Evolutionary conservation across 2,329 filamentous ascomycete species (phyloP).

Genomic region (Talaromyces sp.): DNA sequence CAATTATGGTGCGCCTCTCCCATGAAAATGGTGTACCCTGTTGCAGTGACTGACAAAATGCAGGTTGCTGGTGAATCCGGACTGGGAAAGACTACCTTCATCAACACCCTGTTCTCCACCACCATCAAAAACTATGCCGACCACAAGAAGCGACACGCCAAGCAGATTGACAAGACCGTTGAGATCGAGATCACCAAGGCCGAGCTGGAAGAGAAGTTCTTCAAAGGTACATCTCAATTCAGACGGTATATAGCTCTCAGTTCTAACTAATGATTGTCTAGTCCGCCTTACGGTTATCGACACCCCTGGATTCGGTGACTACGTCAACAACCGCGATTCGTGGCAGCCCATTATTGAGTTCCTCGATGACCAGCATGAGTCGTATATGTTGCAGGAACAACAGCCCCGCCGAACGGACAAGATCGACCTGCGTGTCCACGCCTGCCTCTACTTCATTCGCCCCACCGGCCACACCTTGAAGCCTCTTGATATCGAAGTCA

Average conservation of each 20-base stretch:
- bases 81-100: conserved; percentile 98
- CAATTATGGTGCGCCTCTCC: conserved; percentile 78
- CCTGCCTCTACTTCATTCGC: conserved; percentile 98
- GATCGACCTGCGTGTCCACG: conserved; percentile 97
- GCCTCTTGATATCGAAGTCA: conserved; percentile 98
- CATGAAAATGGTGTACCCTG: background rate
- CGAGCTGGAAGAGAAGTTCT: conserved; percentile 99
- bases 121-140: conserved; percentile 99
- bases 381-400: conserved; percentile 99
- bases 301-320: conserved; percentile 98
- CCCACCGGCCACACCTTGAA: conserved; percentile 98
- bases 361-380: conserved; percentile 99
- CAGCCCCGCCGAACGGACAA: conserved; percentile 97
- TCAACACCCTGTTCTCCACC: conserved; percentile 99
- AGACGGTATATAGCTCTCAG: background rate
- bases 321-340: conserved; percentile 99
- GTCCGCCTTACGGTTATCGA: conserved; percentile 98
- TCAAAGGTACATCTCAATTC: conserved; percentile 75
- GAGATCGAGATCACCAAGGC: conserved; percentile 99
- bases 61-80: conserved; percentile 98
- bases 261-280: conserved; percentile 33
- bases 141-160: conserved; percentile 97
- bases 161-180: conserved; percentile 99
- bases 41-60: background rate
- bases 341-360: conserved; percentile 99